Evolutionary conservation across 192 early-diverging fungal genomes (phyloP).

Genomic region (Nowakowskiella sp.): DNA sequence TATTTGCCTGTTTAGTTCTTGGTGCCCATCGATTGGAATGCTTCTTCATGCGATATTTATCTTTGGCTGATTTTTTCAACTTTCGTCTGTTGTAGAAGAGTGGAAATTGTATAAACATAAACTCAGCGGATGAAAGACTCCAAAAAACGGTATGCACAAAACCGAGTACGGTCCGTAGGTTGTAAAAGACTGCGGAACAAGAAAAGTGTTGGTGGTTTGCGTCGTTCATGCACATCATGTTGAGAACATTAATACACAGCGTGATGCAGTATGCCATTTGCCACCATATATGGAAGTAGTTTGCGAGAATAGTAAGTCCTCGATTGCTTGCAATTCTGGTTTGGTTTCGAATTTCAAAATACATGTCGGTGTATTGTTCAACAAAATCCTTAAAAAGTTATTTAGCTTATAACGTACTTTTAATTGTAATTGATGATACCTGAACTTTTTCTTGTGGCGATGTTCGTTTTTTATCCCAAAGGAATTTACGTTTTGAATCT

Average conservation of each 20-base stretch:
- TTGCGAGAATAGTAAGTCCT: neutral
- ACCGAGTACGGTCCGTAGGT: slow-evolving; percentile 18
- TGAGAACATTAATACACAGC: slow-evolving; percentile 17
- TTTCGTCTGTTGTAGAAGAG: slow-evolving; percentile 18
- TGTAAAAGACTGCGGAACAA: slow-evolving; percentile 16
- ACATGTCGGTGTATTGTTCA: slow-evolving; percentile 20
- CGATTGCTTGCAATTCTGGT: slow-evolving; percentile 15
- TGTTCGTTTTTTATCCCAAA: slow-evolving; percentile 22
- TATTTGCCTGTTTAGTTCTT: slow-evolving; percentile 5
- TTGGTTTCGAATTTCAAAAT: slow-evolving; percentile 31
- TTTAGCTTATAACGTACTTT: too few species aligned
- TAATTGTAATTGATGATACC: too few species aligned
- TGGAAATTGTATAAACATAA: slow-evolving; percentile 20
- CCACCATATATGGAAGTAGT: slow-evolving; percentile 15
- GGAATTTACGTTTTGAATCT: slow-evolving; percentile 22
- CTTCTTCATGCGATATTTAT: neutral
- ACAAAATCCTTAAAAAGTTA: slow-evolving; percentile 30
- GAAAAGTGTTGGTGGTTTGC: slow-evolving; percentile 21
- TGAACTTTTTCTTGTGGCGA: slow-evolving; percentile 29
- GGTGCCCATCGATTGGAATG: neutral
- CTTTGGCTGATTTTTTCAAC: slow-evolving; percentile 4
- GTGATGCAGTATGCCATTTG: slow-evolving; percentile 15
- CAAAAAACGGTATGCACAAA: slow-evolving; percentile 20
- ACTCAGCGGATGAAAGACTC: slow-evolving; percentile 20
- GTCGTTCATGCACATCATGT: slow-evolving; percentile 26